Percentiles rank a stretch among this genome's conserved stretches.
phyloP scores from a whole-genome alignment of 345 rosid species.

The Citrus sinensis region DVS_A1.0 CM039161.1:11410001-11410500 shows the following conservation, averaged over 20 bases:
- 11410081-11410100: not conserved
- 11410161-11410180: not conserved
- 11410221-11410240: not conserved
- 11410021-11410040: not conserved
- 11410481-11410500: slow-evolving; percentile 79
- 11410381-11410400: slow-evolving; percentile 91
- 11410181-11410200: not conserved
- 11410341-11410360: slow-evolving; percentile 79
- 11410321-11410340: slow-evolving; percentile 42
- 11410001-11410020: not conserved
- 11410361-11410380: slow-evolving; percentile 76
- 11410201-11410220: not conserved
- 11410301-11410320: not conserved
- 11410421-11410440: slow-evolving; percentile 80
- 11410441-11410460: slow-evolving; percentile 57
- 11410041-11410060: not conserved
- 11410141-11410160: not conserved
- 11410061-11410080: slow-evolving; percentile 1
- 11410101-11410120: not conserved
- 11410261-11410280: not conserved
- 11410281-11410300: not conserved
- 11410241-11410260: not conserved
- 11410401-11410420: slow-evolving; percentile 77
- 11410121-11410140: not conserved
- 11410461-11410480: slow-evolving; percentile 61